phyloP scores from a whole-genome alignment of 2,329 filamentous ascomycete genomes.

The Colletotrichum brevisporum region DNA sequence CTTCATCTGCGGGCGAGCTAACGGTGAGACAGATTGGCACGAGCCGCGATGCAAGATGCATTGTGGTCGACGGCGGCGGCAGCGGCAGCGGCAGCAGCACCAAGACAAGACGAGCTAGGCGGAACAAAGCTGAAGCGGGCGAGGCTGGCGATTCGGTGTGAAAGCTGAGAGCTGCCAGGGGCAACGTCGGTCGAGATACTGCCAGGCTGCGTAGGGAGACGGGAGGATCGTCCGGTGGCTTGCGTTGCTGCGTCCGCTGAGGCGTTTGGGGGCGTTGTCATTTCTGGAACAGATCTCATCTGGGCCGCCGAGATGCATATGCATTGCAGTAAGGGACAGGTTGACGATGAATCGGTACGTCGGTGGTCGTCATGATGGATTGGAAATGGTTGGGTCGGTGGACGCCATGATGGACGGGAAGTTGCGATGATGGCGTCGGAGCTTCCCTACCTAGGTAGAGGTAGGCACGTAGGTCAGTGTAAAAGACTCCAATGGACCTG shows the following conservation, averaged over 20 bases:
- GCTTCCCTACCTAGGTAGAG: neutral
- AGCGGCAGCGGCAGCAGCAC: neutral
- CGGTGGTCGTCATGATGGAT: neutral
- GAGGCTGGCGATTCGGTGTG: neutral
- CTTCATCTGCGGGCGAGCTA: neutral
- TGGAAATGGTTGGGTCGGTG: neutral
- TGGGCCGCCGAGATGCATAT: neutral
- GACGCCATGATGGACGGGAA: neutral
- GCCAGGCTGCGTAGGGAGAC: neutral
- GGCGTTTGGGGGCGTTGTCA: neutral
- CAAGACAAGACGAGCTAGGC: neutral
- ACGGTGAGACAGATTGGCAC: constrained; percentile 26
- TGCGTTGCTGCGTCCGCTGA: neutral
- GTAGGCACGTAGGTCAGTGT: no score
- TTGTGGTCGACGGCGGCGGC: neutral
- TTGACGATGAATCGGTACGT: neutral
- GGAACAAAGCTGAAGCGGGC: constrained; percentile 9
- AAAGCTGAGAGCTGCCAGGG: neutral
- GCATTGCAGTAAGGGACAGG: neutral
- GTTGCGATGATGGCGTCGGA: neutral
- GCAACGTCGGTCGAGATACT: neutral
- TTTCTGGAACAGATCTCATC: neutral
- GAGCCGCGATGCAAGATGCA: constrained; percentile 10
- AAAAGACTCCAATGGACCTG: neutral
- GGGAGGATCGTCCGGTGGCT: neutral